Evolutionary conservation across 306 rosid genomes (phyloP).

Genomic region (Alnus rubra): DNA sequence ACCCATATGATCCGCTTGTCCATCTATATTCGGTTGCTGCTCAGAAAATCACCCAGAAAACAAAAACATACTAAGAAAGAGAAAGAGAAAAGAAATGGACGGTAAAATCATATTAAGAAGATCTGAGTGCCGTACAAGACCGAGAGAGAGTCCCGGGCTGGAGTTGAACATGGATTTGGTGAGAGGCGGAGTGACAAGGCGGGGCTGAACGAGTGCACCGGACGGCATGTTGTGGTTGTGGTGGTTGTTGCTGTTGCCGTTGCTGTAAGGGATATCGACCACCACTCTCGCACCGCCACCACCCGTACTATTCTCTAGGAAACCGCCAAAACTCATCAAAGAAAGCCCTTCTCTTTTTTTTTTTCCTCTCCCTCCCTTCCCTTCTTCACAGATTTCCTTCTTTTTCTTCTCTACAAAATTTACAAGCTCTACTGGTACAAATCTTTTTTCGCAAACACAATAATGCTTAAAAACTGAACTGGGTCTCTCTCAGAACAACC

Average conservation of each 20-base stretch:
- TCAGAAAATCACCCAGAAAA: not conserved
- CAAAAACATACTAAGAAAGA: not conserved
- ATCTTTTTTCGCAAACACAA: slow-evolving; percentile 1
- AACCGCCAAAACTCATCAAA: slow-evolving; percentile 97
- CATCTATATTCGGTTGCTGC: slow-evolving; percentile 74
- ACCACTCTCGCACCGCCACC: slow-evolving; percentile 67
- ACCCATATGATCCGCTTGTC: slow-evolving; percentile 57
- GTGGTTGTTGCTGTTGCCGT: slow-evolving; percentile 27
- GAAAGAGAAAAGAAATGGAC: not conserved
- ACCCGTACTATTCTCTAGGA: slow-evolving; percentile 66
- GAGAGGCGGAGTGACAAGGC: slow-evolving; percentile 64
- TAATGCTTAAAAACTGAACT: slow-evolving; percentile 5
- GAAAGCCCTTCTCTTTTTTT: slow-evolving; percentile 23
- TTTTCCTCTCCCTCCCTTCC: not conserved
- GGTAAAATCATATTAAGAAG: slow-evolving; percentile 8
- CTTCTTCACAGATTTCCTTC: not conserved
- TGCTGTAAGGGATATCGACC: slow-evolving; percentile 58
- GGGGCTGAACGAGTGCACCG: slow-evolving; percentile 69
- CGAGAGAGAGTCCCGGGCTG: slow-evolving; percentile 76
- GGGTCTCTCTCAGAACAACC: slow-evolving; percentile 21
- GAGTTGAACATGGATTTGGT: slow-evolving; percentile 96
- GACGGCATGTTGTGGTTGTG: slow-evolving; percentile 64
- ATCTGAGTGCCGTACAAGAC: slow-evolving; percentile 56
- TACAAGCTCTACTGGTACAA: not conserved
- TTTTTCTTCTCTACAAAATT: not conserved